Evolutionary conservation across 2,329 filamentous ascomycete genomes (phyloP).

Genomic region (Pseudogymnoascus verrucosus): DNA sequence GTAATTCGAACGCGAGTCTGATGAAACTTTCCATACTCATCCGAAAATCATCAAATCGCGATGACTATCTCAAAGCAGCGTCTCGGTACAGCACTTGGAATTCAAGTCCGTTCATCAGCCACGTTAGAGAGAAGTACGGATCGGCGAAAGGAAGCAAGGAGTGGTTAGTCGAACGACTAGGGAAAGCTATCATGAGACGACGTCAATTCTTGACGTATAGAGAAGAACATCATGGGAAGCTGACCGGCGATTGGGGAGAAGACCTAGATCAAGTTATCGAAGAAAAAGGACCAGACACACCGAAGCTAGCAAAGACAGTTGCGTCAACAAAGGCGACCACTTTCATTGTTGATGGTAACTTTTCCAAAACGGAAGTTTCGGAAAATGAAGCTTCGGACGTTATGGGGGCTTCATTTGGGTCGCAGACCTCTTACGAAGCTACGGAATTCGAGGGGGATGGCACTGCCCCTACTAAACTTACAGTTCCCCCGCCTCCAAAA

Average conservation of each 20-base stretch:
- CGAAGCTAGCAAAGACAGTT: constrained; percentile 9
- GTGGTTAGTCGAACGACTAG: constrained; percentile 23
- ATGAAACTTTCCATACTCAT: constrained; percentile 23
- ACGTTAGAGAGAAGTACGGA: constrained; percentile 21
- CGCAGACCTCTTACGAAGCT: constrained; percentile 21
- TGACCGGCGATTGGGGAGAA: constrained; percentile 16
- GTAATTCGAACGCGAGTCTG: constrained; percentile 16
- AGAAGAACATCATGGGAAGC: constrained; percentile 22
- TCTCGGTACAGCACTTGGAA: constrained; percentile 14
- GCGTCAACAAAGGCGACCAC: constrained; percentile 22
- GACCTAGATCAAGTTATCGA: constrained; percentile 7
- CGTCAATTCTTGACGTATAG: constrained; percentile 27
- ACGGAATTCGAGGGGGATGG: constrained; percentile 13
- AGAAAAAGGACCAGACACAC: constrained; percentile 4
- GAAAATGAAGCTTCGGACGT: no score
- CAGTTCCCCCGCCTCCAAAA: constrained; percentile 17
- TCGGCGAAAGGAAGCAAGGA: constrained; percentile 12
- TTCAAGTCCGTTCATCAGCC: constrained; percentile 16
- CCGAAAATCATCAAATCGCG: constrained; percentile 17
- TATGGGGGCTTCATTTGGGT: constrained; percentile 13
- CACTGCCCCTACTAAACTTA: constrained; percentile 10
- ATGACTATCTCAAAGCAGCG: constrained; percentile 23
- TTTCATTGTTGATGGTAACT: constrained; percentile 13
- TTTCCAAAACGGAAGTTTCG: constrained; percentile 1
- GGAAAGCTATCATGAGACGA: constrained; percentile 25